A percentile compares a stretch with the other conserved stretches of the same genome.
Evolutionary conservation across 352 stramenopile genomes (phyloP).

Genomic region (Phytophthora capsici): DNA sequence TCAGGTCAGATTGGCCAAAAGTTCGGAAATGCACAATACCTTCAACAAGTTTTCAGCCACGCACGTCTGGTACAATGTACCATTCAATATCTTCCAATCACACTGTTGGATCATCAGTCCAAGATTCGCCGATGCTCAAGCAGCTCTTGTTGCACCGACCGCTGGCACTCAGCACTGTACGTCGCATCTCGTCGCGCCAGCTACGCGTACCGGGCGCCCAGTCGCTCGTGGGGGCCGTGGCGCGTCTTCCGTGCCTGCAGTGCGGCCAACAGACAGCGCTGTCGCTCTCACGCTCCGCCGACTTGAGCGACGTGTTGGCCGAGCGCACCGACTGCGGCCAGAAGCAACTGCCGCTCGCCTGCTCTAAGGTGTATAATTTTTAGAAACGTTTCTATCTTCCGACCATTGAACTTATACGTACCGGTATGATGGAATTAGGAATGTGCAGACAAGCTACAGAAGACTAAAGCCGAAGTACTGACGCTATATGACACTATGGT

Average conservation of each 20-base stretch:
- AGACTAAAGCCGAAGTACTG: conserved; percentile 34
- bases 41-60: no score
- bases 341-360: conserved; percentile 53
- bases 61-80: neutral
- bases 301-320: conserved; percentile 30
- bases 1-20: no score
- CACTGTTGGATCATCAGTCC: neutral
- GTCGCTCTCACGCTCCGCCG: conserved; percentile 24
- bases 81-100: conserved; percentile 10
- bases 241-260: conserved; percentile 55
- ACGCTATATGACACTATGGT: conserved; percentile 49
- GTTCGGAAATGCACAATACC: no score
- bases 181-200: conserved; percentile 19
- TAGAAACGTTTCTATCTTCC: neutral
- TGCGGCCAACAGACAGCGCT: conserved; percentile 36
- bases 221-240: conserved; percentile 44
- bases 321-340: conserved; percentile 40
- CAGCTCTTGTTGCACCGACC: conserved; percentile 13
- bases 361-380: conserved; percentile 39
- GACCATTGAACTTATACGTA: neutral
- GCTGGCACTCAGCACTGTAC: conserved; percentile 8
- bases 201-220: conserved; percentile 23
- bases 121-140: conserved; percentile 33
- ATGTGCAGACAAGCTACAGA: conserved; percentile 40
- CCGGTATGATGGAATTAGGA: conserved; percentile 16